Conservation (phyloP, 495 filamentous ascomycete genomes). For the Aspergillus ostianus region DNA sequence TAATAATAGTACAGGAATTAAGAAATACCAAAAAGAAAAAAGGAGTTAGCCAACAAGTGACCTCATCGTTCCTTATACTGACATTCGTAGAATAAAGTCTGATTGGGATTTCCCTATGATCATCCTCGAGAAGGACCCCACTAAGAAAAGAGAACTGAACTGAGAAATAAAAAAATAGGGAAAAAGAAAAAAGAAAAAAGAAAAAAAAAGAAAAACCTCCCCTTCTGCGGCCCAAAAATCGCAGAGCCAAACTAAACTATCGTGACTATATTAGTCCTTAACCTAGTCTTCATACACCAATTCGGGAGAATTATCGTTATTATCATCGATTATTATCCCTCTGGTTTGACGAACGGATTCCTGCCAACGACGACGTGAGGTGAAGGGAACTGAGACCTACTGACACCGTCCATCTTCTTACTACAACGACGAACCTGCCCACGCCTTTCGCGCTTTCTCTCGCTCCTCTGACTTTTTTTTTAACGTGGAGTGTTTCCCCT, state of each 20-base stretch:
- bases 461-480: neutral
- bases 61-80: neutral
- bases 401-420: neutral
- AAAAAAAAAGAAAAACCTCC: neutral
- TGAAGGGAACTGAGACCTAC: neutral
- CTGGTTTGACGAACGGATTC: neutral
- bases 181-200: neutral
- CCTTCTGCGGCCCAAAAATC: neutral
- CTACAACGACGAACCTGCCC: constrained; percentile 1
- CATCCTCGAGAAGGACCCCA: neutral
- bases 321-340: neutral
- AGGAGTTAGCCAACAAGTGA: neutral
- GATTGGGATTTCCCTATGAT: neutral
- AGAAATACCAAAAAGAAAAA: no score
- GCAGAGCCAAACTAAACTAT: neutral
- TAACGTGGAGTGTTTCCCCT: neutral
- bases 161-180: neutral
- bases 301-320: neutral
- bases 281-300: neutral
- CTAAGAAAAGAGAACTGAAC: neutral
- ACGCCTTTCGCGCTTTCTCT: neutral
- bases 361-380: neutral
- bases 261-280: neutral
- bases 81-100: neutral
- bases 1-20: neutral